phyloP scores from a whole-genome alignment of 2,329 filamentous ascomycete genomes.

The Fusarium piperis region DNA sequence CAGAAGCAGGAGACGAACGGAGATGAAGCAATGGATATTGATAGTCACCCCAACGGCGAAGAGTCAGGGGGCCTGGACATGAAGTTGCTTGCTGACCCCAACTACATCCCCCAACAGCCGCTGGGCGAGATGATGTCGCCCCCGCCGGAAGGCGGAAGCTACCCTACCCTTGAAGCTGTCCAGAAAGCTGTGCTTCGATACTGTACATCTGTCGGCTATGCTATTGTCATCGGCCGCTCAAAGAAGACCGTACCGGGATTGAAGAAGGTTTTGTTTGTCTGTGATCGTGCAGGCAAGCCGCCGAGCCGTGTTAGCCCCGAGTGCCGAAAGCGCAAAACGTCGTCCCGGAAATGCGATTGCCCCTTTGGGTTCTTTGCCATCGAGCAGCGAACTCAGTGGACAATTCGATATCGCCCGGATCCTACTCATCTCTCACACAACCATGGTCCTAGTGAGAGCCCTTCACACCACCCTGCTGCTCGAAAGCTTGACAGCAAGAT shows the following conservation, averaged over 20 bases:
- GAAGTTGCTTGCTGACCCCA: conserved; percentile 60
- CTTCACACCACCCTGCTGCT: conserved; percentile 72
- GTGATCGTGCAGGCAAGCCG: conserved; percentile 71
- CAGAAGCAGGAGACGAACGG: conserved; percentile 55
- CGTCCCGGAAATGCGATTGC: conserved; percentile 75
- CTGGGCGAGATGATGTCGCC: conserved; percentile 70
- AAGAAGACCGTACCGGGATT: conserved; percentile 74
- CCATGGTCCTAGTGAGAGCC: conserved; percentile 73
- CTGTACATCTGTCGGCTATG: conserved; percentile 73
- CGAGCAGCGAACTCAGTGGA: conserved; percentile 74
- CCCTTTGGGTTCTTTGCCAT: conserved; percentile 77
- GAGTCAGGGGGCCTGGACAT: conserved; percentile 56
- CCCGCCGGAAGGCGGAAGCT: conserved; percentile 71
- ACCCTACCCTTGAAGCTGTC: conserved; percentile 70
- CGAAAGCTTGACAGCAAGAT: conserved; percentile 74
- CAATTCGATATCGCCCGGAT: conserved; percentile 71
- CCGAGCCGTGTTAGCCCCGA: conserved; percentile 71
- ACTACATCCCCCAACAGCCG: conserved; percentile 63
- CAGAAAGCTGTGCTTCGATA: conserved; percentile 72
- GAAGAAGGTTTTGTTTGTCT: conserved; percentile 75
- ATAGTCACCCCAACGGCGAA: conserved; percentile 59
- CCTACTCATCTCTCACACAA: conserved; percentile 68
- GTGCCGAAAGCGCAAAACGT: conserved; percentile 71
- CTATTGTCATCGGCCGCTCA: conserved; percentile 73
- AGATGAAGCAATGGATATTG: conserved; percentile 63